Evolutionary conservation across 1,284 basidiomycete genomes (phyloP), one percentile per base, ranked within the genome.

Genomic region (Pseudozyma hubeiensis): DNA sequence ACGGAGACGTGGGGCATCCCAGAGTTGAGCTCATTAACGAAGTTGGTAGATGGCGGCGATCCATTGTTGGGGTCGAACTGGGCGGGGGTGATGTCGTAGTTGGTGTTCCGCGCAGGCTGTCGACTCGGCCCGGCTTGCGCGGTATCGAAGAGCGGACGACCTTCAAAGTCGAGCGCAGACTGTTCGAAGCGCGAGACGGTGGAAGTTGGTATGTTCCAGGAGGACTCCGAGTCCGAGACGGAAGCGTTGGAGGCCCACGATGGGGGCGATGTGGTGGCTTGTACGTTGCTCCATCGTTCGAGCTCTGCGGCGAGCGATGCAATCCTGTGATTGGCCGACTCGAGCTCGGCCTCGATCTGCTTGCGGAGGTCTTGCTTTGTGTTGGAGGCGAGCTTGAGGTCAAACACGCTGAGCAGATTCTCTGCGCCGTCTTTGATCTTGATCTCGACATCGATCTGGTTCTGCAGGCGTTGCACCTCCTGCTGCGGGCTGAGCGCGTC

Each of bases 351-450:
- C 84, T 92, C 88, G 47, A 94, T 91, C 85, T 92, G 89, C 44
- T 86, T 85, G 52, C 92, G 89, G 75, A 93, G 86, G 24, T 86
- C 85, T 58, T 89, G 89, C 90, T 92, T 79, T 41, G 77, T 64
- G 11, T 54, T 44, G 19, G 65, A 63, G 19, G 66, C 64, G 19
- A 65, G 53, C 39, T 65, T 68, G 39, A 58, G 55, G 39, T 76
- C 85, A 31, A 88, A 86, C 85, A 91, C 89, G 66, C 89, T 89
- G 48, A 94, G 86, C 55, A 94, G 87, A 67, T 91, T 92, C 85
- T 93, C 92, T 1, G 93, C 93, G 16, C 93, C 93, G 84, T 93
- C 92, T 81, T 90, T 91, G 78, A 94, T 92, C 62, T 90, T 89
- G 66, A 88, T 89, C 84, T 92, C 90, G 64, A 90, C 87, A 68